Base-by-base conservation (phyloP, 768 basidiomycete genomes). In the Megacollybia marginata region DNA sequence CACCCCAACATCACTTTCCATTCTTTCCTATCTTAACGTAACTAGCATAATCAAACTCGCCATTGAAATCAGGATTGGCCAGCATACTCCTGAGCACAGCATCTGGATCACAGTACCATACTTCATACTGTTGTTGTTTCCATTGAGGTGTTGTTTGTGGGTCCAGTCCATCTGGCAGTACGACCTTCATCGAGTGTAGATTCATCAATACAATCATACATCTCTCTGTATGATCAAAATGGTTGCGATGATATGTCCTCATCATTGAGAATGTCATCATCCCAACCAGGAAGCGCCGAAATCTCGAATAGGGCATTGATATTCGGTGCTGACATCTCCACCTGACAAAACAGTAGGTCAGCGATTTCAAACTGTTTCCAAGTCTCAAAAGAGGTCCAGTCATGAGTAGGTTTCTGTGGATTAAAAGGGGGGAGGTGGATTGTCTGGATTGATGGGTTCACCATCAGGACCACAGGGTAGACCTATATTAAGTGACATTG, bases 41-140 rank as follows among this genome's bases (percentile, higher is more conserved):
- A 10, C 50, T 53, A 3, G 18, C 35, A 36, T 36, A 36, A 50
- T 67, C 54, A n/a, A n/a, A n/a, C 6, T 47, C 50, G 1, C 51
- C 47, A 4, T 47, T 48, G 38, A 62, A 62, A 12, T 60, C 57
- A 0, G 55, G 59, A 46, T 60, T 63, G 3, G 33, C 32, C 1
- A 65, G 56, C 50, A 60, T 54, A 20, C 57, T 46, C 1, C 43
- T 42, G 16, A 57, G 42, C 12, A 59, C 18, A 18, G 9, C n/a
- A n/a, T 44, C 47, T 0, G 59, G 57, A 40, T 56, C 44, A 5
- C 56, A 49, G 34, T 50, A 66, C 56, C 58, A 62, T 13, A 65
- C 52, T 12, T 60, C 51, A 38, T 60, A 63, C 7, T 46, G 31
- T 23, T 55, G 33, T 12, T 48, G 38, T 52, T 60, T 58, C 60